A percentile compares a stretch with the other conserved stretches of the same genome.
phyloP scores from a whole-genome alignment of 2,329 filamentous ascomycete genomes.

The Cercospora sp. region DNA sequence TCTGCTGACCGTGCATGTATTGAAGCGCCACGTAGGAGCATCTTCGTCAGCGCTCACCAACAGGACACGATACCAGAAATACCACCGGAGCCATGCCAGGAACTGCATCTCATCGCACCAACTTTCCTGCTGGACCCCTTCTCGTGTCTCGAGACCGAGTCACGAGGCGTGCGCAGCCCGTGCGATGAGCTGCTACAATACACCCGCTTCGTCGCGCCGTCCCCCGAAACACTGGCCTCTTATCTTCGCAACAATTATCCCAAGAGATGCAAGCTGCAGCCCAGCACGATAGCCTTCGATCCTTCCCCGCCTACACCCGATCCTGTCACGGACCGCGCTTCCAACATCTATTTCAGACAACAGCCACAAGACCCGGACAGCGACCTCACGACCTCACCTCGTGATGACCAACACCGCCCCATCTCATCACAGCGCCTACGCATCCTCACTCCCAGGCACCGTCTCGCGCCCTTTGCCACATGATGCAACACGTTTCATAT shows the following conservation, averaged over 20 bases:
- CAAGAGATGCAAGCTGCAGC: not conserved
- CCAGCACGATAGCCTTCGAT: not conserved
- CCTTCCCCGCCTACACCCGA: conserved; percentile 4
- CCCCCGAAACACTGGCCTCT: not conserved
- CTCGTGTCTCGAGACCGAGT: not conserved
- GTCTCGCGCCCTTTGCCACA: conserved; percentile 3
- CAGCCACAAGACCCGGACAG: not conserved
- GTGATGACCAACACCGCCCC: not conserved
- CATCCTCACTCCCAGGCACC: not conserved
- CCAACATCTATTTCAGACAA: not conserved
- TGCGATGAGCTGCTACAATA: not conserved
- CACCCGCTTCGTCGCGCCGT: not conserved
- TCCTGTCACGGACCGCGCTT: not conserved
- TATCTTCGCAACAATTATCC: not conserved
- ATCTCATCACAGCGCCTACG: not conserved
- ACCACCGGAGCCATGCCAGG: not conserved
- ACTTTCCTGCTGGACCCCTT: not conserved
- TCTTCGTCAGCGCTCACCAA: not conserved
- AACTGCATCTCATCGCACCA: not conserved
- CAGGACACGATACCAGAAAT: not conserved
- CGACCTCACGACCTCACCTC: not conserved
- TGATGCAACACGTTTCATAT: conserved; percentile 10
- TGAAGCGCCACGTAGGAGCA: not conserved
- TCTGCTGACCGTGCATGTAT: not conserved
- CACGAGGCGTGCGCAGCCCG: not conserved